Evolutionary conservation across 228 moss, liverwort and hornwort genomes (phyloP).

Genomic region (Sphagnum magellanicum): DNA sequence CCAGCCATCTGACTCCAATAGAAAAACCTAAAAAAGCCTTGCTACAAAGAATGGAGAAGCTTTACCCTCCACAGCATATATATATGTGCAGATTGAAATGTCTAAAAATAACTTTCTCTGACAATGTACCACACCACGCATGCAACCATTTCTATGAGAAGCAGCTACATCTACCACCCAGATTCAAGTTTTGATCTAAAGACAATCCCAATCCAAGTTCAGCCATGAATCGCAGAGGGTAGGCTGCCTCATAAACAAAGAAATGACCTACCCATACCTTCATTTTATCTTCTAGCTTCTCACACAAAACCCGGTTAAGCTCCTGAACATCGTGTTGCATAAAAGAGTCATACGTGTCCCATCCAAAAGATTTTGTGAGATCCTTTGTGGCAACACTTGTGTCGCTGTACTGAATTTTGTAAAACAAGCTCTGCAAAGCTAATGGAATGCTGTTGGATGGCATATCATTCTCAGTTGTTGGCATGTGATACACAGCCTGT

Average conservation of each 20-base stretch:
- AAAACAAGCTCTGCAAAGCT: slow-evolving; percentile 55
- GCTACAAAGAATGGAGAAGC: no score
- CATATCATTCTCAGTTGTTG: slow-evolving; percentile 58
- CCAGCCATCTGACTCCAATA: no score
- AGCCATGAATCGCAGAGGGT: no score
- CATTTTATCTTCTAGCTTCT: slow-evolving; percentile 69
- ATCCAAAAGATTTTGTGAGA: slow-evolving; percentile 62
- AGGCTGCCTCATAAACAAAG: no score
- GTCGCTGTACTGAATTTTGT: slow-evolving; percentile 67
- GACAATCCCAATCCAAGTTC: no score
- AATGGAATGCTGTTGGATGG: slow-evolving; percentile 61
- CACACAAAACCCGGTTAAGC: slow-evolving; percentile 58
- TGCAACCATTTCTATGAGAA: not conserved
- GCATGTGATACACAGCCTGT: slow-evolving; percentile 65
- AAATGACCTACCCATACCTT: slow-evolving; percentile 17
- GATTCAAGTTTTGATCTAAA: no score
- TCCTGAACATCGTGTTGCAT: slow-evolving; percentile 74
- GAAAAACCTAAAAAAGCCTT: no score
- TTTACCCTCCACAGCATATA: no score
- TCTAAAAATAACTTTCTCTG: not conserved
- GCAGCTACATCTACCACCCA: no score
- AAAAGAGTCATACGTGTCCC: slow-evolving; percentile 64
- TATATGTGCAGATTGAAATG: no score
- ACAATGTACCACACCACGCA: not conserved
- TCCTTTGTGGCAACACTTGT: slow-evolving; percentile 65